Evolutionary conservation across 108 stramenopile species (phyloP).

Genomic region (Schizochytrium sp.): DNA sequence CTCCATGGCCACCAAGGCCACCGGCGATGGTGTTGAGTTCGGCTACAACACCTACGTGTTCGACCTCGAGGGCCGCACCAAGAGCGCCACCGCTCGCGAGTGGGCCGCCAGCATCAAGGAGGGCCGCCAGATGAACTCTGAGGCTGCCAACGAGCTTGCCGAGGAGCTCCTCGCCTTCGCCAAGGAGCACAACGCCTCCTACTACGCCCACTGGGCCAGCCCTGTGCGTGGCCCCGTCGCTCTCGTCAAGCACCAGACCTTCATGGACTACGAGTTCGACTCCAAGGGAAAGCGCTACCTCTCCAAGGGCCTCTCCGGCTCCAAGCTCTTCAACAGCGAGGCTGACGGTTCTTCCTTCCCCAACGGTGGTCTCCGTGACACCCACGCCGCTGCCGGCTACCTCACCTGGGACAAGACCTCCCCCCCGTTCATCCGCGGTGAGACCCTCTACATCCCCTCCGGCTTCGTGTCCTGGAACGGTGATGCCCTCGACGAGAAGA

Average conservation of each 20-base stretch:
- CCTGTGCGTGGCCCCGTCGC: slow-evolving; percentile 58
- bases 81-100: too few species aligned
- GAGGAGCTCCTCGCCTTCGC: slow-evolving; percentile 61
- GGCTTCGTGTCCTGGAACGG: slow-evolving; percentile 90
- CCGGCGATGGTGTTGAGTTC: too few species aligned
- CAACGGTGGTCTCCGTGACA: slow-evolving; percentile 93
- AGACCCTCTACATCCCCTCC: slow-evolving; percentile 92
- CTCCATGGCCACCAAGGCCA: too few species aligned
- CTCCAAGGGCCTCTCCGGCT: not conserved
- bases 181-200: slow-evolving; percentile 60
- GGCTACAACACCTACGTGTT: too few species aligned
- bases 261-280: not conserved
- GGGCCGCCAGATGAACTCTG: not conserved
- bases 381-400: slow-evolving; percentile 92
- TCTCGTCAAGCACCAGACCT: slow-evolving; percentile 57
- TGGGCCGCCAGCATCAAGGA: not conserved
- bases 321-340: slow-evolving; percentile 61
- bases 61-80: too few species aligned
- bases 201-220: slow-evolving; percentile 68
- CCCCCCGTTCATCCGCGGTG: slow-evolving; percentile 90
- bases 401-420: slow-evolving; percentile 88
- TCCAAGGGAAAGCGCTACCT: not conserved
- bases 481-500: slow-evolving; percentile 95
- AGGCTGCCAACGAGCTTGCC: slow-evolving; percentile 22
- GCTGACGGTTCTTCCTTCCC: slow-evolving; percentile 95